A percentile compares a stretch with the other conserved stretches of the same genome.
These are phyloP conservation scores for Nitzschia putrida DNA, from an alignment of 108 stramenopile genomes.

Conservation along the genomic window DNA sequence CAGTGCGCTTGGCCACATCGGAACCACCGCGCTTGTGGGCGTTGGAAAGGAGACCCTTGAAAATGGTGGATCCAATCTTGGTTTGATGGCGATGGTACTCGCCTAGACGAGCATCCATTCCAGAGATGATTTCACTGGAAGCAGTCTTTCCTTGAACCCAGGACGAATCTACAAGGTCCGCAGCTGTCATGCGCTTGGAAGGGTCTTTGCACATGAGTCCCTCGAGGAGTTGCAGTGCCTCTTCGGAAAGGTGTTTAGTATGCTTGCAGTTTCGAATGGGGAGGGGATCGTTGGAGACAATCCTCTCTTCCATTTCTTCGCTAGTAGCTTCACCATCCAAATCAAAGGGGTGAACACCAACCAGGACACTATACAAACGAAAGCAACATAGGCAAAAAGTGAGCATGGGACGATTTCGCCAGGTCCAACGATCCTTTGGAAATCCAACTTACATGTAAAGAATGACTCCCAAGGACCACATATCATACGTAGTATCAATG, in stretches of 20 bases:
- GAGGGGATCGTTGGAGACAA: constrained; percentile 38
- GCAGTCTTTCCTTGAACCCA: constrained; percentile 81
- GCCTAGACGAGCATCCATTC: constrained; percentile 48
- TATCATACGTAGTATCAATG: constrained; percentile 48
- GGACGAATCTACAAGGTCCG: constrained; percentile 65
- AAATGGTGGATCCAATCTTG: constrained; percentile 45
- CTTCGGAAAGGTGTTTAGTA: constrained; percentile 51
- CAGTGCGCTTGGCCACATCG: constrained; percentile 40
- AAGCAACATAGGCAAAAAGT: not conserved
- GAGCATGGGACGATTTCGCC: not conserved
- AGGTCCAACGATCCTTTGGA: not conserved
- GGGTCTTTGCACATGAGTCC: constrained; percentile 66
- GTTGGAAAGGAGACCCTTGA: constrained; percentile 44
- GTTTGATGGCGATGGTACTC: constrained; percentile 37
- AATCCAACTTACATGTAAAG: constrained; percentile 42
- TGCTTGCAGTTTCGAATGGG: constrained; percentile 27
- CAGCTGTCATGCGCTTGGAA: constrained; percentile 57
- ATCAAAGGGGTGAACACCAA: constrained; percentile 77
- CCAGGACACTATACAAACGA: constrained; percentile 59
- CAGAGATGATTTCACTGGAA: constrained; percentile 47
- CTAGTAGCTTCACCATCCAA: constrained; percentile 50
- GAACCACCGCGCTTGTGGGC: constrained; percentile 50
- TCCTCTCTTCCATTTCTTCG: constrained; percentile 55
- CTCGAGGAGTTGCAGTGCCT: constrained; percentile 61
- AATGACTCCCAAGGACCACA: constrained; percentile 76